Percentiles rank a stretch among this genome's conserved stretches.
These are phyloP conservation scores for Corymbia maculata DNA, from an alignment of 345 rosid species.

Conservation along the genomic window DNA sequence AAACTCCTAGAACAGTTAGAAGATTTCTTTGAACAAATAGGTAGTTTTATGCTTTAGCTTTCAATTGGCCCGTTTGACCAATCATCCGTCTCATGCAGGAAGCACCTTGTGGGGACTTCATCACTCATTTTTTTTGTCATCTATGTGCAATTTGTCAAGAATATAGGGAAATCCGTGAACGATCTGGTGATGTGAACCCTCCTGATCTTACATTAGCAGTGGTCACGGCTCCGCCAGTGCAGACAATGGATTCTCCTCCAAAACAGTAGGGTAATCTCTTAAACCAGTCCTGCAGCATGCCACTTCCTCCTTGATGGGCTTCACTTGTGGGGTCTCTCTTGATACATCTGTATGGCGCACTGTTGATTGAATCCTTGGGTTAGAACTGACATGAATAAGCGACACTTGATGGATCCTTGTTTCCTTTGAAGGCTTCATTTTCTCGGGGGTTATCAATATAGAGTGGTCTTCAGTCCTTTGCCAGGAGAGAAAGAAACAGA, in stretches of 20 bases:
- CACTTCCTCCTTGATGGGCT: not conserved
- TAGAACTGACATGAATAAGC: not conserved
- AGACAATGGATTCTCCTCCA: slow-evolving; percentile 45
- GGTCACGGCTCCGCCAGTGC: slow-evolving; percentile 46
- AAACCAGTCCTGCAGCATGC: not conserved
- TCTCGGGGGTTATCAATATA: not conserved
- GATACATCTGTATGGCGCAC: not conserved
- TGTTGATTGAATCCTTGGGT: not conserved
- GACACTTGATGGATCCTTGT: not conserved
- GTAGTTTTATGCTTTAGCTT: not conserved
- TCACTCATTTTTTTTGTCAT: slow-evolving; percentile 85
- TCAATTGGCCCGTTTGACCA: not conserved
- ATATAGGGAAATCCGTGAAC: slow-evolving; percentile 69
- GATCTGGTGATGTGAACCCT: slow-evolving; percentile 19
- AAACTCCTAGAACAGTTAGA: not conserved
- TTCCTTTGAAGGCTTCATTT: not conserved
- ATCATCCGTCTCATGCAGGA: slow-evolving; percentile 35
- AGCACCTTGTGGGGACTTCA: slow-evolving; percentile 79
- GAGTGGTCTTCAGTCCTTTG: not conserved
- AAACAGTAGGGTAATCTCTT: not conserved
- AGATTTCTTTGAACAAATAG: not conserved
- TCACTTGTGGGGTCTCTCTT: not conserved
- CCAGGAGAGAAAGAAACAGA: not conserved
- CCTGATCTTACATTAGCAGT: slow-evolving; percentile 30
- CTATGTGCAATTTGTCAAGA: slow-evolving; percentile 92